phyloP scores from a whole-genome alignment of 2,329 filamentous ascomycete species.

The Monosporascus sp. region DNA sequence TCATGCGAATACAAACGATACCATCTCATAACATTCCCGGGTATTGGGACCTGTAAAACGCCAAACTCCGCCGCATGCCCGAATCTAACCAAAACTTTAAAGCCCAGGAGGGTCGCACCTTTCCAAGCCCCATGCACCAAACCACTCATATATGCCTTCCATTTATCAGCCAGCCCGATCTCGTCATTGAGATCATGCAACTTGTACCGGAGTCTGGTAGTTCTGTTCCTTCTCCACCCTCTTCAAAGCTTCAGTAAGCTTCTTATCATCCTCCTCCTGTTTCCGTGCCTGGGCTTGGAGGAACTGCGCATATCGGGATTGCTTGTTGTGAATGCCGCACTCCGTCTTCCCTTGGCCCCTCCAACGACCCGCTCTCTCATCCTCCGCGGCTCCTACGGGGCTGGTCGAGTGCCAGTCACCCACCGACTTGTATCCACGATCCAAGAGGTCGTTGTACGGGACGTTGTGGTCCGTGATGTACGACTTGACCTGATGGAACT shows the following conservation, averaged over 20 bases:
- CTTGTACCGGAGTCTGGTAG: neutral
- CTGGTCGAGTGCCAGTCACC: conserved; percentile 98
- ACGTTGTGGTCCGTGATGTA: conserved; percentile 85
- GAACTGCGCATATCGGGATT: conserved; percentile 86
- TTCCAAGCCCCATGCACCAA: neutral
- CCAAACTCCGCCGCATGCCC: neutral
- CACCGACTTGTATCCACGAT: conserved; percentile 94
- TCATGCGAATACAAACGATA: no score
- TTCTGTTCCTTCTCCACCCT: conserved; percentile 12
- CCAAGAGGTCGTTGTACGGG: conserved; percentile 87
- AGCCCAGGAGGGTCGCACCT: neutral
- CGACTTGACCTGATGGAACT: conserved; percentile 79
- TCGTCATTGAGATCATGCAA: neutral
- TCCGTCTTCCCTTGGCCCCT: conserved; percentile 95
- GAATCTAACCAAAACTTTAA: neutral
- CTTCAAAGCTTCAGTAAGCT: conserved; percentile 16
- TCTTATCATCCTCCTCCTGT: conserved; percentile 43
- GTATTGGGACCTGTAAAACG: neutral
- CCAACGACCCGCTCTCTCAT: conserved; percentile 94
- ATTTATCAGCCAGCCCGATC: neutral
- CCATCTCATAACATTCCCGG: neutral
- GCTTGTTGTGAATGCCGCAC: conserved; percentile 98
- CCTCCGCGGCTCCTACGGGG: conserved; percentile 84
- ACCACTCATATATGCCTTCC: neutral
- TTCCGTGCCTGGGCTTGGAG: conserved; percentile 68